phyloP scores from a whole-genome alignment of 2,329 filamentous ascomycete genomes.

The Phaeosphaeriaceae sp. region DNA sequence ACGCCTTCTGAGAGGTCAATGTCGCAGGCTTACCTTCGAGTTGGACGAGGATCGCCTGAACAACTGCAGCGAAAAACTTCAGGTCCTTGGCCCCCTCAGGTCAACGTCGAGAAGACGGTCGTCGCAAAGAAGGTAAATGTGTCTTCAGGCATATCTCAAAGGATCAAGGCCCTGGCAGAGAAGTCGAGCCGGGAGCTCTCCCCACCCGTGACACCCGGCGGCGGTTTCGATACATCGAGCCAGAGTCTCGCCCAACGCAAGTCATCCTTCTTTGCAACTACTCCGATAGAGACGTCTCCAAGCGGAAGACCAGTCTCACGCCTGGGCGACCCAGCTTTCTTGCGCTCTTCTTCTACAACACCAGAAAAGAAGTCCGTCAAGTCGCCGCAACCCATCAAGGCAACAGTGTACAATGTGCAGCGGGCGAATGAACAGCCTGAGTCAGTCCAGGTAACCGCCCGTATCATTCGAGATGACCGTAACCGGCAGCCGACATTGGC shows the following conservation, averaged over 20 bases:
- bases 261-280: constrained; percentile 46
- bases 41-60: constrained; percentile 36
- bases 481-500: constrained; percentile 38
- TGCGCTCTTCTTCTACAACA: constrained; percentile 35
- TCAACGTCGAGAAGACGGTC: constrained; percentile 32
- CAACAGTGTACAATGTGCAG: constrained; percentile 51
- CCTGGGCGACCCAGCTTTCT: constrained; percentile 38
- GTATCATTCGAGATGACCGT: constrained; percentile 73
- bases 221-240: constrained; percentile 31
- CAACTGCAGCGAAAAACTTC: constrained; percentile 36
- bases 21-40: constrained; percentile 45
- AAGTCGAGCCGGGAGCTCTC: constrained; percentile 62
- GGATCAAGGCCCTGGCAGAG: constrained; percentile 92
- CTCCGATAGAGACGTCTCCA: constrained; percentile 40
- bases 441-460: constrained; percentile 87
- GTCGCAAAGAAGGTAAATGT: constrained; percentile 78
- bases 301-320: constrained; percentile 34
- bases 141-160: constrained; percentile 88
- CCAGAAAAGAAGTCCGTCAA: constrained; percentile 29
- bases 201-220: constrained; percentile 28
- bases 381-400: constrained; percentile 28
- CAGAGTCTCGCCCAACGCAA: constrained; percentile 47
- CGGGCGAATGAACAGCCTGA: constrained; percentile 61
- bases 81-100: constrained; percentile 39
- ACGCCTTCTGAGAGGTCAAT: constrained; percentile 38